phyloP scores from a whole-genome alignment of 1,284 basidiomycete genomes.

The Rhodotorula sp. region DNA sequence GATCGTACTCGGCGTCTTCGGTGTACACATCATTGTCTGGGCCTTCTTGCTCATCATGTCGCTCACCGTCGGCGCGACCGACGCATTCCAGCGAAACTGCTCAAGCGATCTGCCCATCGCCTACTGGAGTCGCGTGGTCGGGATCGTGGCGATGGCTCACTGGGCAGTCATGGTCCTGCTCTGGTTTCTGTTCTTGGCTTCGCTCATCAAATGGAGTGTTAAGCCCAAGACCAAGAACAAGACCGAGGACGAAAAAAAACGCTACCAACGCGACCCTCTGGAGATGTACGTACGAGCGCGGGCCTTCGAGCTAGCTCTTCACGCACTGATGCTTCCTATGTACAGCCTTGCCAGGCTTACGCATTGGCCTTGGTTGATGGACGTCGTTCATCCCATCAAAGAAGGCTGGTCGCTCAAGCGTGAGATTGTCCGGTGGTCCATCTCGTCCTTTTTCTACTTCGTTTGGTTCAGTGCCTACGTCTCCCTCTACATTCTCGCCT shows the following conservation, averaged over 20 bases:
- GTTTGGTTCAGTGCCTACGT: constrained; percentile 7
- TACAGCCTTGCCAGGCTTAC: neutral
- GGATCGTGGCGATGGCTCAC: too few relatives aligned
- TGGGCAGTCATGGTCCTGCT: constrained; percentile 4
- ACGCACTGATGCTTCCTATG: neutral
- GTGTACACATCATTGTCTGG: constrained; percentile 21
- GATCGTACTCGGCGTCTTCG: constrained; percentile 2
- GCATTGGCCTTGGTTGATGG: neutral
- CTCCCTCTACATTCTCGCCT: constrained; percentile 3
- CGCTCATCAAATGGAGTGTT: neutral
- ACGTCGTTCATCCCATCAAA: neutral
- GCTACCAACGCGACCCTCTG: neutral
- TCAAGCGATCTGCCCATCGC: constrained; percentile 8
- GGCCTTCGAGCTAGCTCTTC: neutral
- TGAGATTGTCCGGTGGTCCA: constrained; percentile 3
- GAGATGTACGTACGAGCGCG: neutral
- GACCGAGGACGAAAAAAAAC: neutral
- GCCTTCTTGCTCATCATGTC: constrained; percentile 12
- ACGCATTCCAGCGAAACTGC: constrained; percentile 18
- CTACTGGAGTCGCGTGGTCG: neutral
- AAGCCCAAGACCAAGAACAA: neutral
- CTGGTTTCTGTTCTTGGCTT: neutral
- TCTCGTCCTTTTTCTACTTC: neutral
- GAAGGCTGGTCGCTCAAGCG: neutral
- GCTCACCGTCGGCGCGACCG: neutral